A percentile compares a stretch with the other conserved stretches of the same genome.
Conservation (phyloP, 2,329 filamentous ascomycete species). For the Ascosphaera apis region DNA sequence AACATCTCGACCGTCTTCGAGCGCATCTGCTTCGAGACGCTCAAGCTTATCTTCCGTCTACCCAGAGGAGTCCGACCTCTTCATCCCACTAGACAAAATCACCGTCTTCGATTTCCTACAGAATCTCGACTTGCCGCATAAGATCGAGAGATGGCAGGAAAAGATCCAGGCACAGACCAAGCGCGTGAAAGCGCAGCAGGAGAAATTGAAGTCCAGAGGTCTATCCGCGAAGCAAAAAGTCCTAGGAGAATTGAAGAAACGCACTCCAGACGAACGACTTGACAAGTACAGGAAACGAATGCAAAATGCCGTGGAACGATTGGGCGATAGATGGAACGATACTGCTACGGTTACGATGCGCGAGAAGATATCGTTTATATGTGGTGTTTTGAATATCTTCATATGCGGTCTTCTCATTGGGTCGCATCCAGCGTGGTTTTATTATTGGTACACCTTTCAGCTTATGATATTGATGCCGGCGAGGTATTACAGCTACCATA, state of each 20-base stretch:
- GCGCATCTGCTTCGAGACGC: no score
- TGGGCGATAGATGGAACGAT: constrained; percentile 70
- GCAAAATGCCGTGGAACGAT: constrained; percentile 67
- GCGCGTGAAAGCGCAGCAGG: constrained; percentile 60
- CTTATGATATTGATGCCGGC: constrained; percentile 94
- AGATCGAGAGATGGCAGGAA: constrained; percentile 73
- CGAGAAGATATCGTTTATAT: constrained; percentile 93
- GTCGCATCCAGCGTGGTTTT: constrained; percentile 63
- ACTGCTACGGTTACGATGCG: constrained; percentile 67
- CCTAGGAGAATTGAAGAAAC: constrained; percentile 75
- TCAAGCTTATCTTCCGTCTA: no score
- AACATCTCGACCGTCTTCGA: no score
- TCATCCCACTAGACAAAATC: constrained; percentile 71
- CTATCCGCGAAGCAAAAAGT: constrained; percentile 67
- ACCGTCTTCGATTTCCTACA: constrained; percentile 85
- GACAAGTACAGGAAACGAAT: constrained; percentile 76
- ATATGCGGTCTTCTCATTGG: constrained; percentile 87
- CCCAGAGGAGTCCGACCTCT: constrained; percentile 68
- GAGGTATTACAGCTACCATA: constrained; percentile 73
- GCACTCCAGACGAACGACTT: constrained; percentile 77
- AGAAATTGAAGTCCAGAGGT: constrained; percentile 54
- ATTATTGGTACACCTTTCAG: constrained; percentile 76
- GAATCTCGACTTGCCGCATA: constrained; percentile 71
- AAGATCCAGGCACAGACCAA: constrained; percentile 63
- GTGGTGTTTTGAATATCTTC: constrained; percentile 90